A percentile compares a stretch with the other conserved stretches of the same genome.
Evolutionary conservation across 176 grass and related monocot species (phyloP).

Genomic region (Urochloa ruziziensis): DNA sequence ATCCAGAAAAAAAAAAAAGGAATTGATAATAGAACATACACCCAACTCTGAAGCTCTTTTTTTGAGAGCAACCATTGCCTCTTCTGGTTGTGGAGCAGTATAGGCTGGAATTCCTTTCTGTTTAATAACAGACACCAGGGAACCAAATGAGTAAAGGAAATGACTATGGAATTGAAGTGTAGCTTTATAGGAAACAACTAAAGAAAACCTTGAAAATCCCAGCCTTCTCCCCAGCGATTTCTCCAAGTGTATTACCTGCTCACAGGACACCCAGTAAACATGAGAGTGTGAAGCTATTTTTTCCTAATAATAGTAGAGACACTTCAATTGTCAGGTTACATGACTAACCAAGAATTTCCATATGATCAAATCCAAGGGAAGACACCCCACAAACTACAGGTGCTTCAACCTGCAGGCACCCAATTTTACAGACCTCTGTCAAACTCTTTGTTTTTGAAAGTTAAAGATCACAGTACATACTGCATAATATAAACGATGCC

Average conservation of each 20-base stretch:
- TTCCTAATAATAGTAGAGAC: background rate
- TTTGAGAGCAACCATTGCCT: slow-evolving; percentile 77
- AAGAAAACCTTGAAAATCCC: slow-evolving; percentile 78
- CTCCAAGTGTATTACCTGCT: slow-evolving; percentile 71
- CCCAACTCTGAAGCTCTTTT: slow-evolving; percentile 78
- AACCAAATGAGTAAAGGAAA: background rate
- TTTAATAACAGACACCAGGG: slow-evolving; percentile 15
- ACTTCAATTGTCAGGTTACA: slow-evolving; percentile 1
- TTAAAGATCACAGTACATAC: slow-evolving; percentile 1
- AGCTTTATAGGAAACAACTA: slow-evolving; percentile 2
- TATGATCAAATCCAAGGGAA: slow-evolving; percentile 88
- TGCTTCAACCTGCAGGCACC: slow-evolving; percentile 66
- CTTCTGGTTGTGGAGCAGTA: slow-evolving; percentile 76
- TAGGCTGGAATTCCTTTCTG: slow-evolving; percentile 78
- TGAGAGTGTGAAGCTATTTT: slow-evolving; percentile 16
- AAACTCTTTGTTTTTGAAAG: slow-evolving; percentile 1
- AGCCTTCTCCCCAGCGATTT: slow-evolving; percentile 85
- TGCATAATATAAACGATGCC: background rate
- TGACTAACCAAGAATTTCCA: slow-evolving; percentile 93
- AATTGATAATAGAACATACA: slow-evolving; percentile 54
- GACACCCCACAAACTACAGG: slow-evolving; percentile 86
- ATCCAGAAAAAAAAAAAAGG: background rate
- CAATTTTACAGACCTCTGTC: slow-evolving; percentile 29
- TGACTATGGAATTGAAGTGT: background rate
- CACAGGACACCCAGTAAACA: slow-evolving; percentile 25